phyloP scores from a whole-genome alignment of 805 yeast species.

The Suhomyces prunicola region DNA sequence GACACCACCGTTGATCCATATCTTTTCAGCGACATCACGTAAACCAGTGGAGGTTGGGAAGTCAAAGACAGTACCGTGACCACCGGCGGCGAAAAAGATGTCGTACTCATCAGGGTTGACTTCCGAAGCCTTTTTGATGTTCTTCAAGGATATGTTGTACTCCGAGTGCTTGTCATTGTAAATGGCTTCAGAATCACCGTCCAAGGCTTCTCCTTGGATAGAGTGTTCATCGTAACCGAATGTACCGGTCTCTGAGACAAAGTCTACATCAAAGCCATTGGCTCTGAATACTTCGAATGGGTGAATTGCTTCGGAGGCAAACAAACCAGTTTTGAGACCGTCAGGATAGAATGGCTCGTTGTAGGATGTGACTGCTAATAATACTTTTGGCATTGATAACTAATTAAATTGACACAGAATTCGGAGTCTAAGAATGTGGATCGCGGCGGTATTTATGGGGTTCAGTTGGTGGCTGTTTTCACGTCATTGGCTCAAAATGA shows the following conservation, averaged over 20 bases:
- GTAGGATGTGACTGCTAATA: conserved; percentile 9
- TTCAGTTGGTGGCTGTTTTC: background rate
- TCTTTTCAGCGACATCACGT: conserved; percentile 43
- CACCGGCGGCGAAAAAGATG: conserved; percentile 61
- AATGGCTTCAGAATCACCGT: conserved; percentile 42
- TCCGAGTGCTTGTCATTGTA: conserved; percentile 37
- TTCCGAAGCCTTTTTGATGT: conserved; percentile 47
- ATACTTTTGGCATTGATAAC: conserved; percentile 3
- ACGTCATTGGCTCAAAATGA: background rate
- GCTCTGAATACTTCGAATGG: conserved; percentile 49
- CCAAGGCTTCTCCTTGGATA: conserved; percentile 26
- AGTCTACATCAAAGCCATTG: conserved; percentile 51
- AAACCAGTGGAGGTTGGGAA: conserved; percentile 50
- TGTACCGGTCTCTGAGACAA: conserved; percentile 58
- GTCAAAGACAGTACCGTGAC: conserved; percentile 62
- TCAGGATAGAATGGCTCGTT: conserved; percentile 50
- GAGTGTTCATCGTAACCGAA: conserved; percentile 62
- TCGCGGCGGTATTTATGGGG: background rate
- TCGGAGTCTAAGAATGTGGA: background rate
- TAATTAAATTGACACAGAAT: background rate
- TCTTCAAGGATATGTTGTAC: conserved; percentile 35
- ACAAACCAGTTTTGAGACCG: conserved; percentile 61
- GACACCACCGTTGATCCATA: conserved; percentile 52
- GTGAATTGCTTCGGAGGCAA: conserved; percentile 56
- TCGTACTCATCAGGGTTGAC: conserved; percentile 47